Evolutionary conservation across 495 filamentous ascomycete genomes (phyloP).

Genomic region (Daldinia concentrica): DNA sequence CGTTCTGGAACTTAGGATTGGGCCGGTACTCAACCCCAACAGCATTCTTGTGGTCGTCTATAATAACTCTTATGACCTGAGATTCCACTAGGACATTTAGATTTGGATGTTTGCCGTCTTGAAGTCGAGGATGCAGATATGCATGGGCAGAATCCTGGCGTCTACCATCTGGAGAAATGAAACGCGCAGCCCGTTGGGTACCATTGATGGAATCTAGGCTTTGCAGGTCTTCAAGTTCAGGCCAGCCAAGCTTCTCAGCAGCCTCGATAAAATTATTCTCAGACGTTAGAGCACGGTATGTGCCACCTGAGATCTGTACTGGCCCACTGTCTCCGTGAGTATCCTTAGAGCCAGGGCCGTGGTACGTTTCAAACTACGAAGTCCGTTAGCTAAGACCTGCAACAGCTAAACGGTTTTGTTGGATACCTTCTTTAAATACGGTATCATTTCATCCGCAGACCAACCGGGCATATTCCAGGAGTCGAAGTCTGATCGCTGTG

Average conservation of each 20-base stretch:
- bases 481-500: slow-evolving; percentile 56
- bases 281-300: slow-evolving; percentile 29
- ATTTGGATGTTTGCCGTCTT: slow-evolving; percentile 52
- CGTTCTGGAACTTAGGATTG: slow-evolving; percentile 36
- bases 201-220: slow-evolving; percentile 35
- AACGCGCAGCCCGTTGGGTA: slow-evolving; percentile 30
- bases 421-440: slow-evolving; percentile 61
- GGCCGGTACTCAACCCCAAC: slow-evolving; percentile 55
- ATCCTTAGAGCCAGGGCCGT: slow-evolving; percentile 37
- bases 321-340: slow-evolving; percentile 60
- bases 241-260: slow-evolving; percentile 38
- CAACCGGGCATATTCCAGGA: slow-evolving; percentile 60
- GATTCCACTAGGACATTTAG: slow-evolving; percentile 61
- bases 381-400: not conserved
- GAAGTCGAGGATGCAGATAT: slow-evolving; percentile 54
- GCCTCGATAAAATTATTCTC: slow-evolving; percentile 54
- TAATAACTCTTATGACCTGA: slow-evolving; percentile 57
- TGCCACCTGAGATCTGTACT: slow-evolving; percentile 56
- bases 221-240: slow-evolving; percentile 36
- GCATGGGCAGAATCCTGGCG: slow-evolving; percentile 53
- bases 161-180: slow-evolving; percentile 39
- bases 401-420: not conserved
- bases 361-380: slow-evolving; percentile 56
- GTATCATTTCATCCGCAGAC: slow-evolving; percentile 58
- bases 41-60: slow-evolving; percentile 54